Percentiles rank a stretch among this genome's conserved stretches.
These are phyloP conservation scores for Porogramme epimiltina DNA, from an alignment of 1,284 basidiomycete species.

Conservation along the genomic window DNA sequence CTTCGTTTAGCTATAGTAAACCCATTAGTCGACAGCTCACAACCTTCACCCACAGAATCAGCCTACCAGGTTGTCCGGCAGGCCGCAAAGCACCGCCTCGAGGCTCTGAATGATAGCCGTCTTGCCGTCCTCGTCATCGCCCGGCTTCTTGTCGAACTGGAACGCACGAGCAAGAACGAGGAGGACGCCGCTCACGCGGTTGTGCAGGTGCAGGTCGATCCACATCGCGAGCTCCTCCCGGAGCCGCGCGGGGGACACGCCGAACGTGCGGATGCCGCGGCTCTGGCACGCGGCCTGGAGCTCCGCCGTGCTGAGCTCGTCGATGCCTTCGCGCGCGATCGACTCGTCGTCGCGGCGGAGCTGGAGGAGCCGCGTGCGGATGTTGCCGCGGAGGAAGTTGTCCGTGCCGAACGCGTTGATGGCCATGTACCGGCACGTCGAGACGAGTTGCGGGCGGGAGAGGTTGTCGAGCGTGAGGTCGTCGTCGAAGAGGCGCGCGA, in stretches of 20 bases:
- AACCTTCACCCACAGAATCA: background rate
- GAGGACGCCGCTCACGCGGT: conserved; percentile 90
- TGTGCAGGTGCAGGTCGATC: conserved; percentile 91
- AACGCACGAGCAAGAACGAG: conserved; percentile 93
- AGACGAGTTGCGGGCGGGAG: conserved; percentile 94
- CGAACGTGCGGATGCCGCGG: conserved; percentile 89
- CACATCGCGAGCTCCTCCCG: conserved; percentile 91
- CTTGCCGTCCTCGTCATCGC: conserved; percentile 77
- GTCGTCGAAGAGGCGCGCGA: conserved; percentile 96
- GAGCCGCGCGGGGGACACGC: conserved; percentile 81
- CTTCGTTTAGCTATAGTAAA: conserved; percentile 81
- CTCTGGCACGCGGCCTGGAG: conserved; percentile 93
- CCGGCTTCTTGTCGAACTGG: conserved; percentile 83
- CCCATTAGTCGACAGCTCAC: conserved; percentile 12
- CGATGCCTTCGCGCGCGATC: conserved; percentile 89
- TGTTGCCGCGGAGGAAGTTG: conserved; percentile 95
- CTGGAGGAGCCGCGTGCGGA: conserved; percentile 83
- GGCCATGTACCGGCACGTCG: conserved; percentile 97
- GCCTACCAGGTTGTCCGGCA: conserved; percentile 92
- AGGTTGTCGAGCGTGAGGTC: conserved; percentile 98
- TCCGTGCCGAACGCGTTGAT: conserved; percentile 99
- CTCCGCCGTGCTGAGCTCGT: conserved; percentile 88
- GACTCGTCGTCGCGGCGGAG: conserved; percentile 93
- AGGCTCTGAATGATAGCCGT: conserved; percentile 78
- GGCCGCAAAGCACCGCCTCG: conserved; percentile 88